These are phyloP conservation scores for Sporothrix brasiliensis DNA, from an alignment of 2,329 filamentous ascomycete genomes.

Conservation along the genomic window DNA sequence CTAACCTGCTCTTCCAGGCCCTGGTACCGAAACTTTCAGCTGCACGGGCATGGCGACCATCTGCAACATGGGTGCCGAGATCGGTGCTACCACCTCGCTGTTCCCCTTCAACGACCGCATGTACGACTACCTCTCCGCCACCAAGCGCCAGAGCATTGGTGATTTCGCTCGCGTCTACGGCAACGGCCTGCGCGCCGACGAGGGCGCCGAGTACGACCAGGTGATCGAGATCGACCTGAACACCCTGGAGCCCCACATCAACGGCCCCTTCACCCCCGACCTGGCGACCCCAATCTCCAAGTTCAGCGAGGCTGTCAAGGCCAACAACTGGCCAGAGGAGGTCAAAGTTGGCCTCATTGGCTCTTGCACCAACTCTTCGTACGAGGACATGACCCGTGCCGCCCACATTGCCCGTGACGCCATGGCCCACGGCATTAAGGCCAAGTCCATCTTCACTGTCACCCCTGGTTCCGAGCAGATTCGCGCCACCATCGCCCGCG, in stretches of 20 bases:
- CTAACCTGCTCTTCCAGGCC: slow-evolving; percentile 42
- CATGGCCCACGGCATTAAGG: slow-evolving; percentile 87
- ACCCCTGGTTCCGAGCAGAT: slow-evolving; percentile 98
- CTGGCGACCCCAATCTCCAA: slow-evolving; percentile 96
- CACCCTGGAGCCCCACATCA: slow-evolving; percentile 96
- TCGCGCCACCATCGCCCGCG: slow-evolving; percentile 85
- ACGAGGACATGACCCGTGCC: slow-evolving; percentile 89
- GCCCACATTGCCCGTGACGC: slow-evolving; percentile 91
- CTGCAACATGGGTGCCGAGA: slow-evolving; percentile 70
- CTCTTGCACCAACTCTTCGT: slow-evolving; percentile 91
- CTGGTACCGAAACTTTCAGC: slow-evolving; percentile 73
- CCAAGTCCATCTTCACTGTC: slow-evolving; percentile 90
- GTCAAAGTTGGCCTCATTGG: slow-evolving; percentile 96
- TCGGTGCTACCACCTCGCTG: slow-evolving; percentile 84
- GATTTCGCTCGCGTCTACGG: slow-evolving; percentile 86
- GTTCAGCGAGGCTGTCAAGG: slow-evolving; percentile 91
- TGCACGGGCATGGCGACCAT: slow-evolving; percentile 89
- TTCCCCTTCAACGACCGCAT: slow-evolving; percentile 99
- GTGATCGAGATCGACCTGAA: slow-evolving; percentile 94
- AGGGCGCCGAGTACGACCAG: slow-evolving; percentile 93
- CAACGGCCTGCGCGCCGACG: slow-evolving; percentile 81
- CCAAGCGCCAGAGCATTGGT: slow-evolving; percentile 87
- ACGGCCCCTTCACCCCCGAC: slow-evolving; percentile 98
- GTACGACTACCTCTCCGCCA: slow-evolving; percentile 92
- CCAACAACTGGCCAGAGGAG: slow-evolving; percentile 94